Percentiles rank a stretch among this genome's conserved stretches.
Evolutionary conservation across 148 eudicot species (phyloP).

Genomic region (Arbutus unedo): DNA sequence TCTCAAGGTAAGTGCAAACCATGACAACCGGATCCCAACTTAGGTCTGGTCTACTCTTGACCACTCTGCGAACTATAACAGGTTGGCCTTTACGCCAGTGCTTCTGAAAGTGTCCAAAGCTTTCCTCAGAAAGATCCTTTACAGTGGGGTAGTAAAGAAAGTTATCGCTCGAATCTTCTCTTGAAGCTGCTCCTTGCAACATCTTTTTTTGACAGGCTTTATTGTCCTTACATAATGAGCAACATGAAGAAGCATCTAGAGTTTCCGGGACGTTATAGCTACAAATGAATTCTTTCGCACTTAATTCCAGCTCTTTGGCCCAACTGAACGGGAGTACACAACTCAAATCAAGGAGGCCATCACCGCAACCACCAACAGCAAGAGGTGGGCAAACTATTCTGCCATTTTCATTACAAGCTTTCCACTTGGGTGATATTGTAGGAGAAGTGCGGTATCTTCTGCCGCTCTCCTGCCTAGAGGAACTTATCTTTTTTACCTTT

Average conservation of each 20-base stretch:
- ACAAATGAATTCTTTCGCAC: constrained; percentile 51
- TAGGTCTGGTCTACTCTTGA: constrained; percentile 33
- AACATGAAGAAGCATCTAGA: constrained; percentile 36
- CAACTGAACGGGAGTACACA: constrained; percentile 56
- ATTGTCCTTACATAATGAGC: constrained; percentile 41
- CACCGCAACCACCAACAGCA: constrained; percentile 74
- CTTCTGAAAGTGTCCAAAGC: constrained; percentile 67
- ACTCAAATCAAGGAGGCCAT: constrained; percentile 61
- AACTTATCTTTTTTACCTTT: constrained; percentile 20
- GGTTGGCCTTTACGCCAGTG: constrained; percentile 93
- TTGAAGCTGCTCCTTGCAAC: constrained; percentile 43
- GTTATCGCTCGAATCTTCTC: constrained; percentile 52
- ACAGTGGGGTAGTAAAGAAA: constrained; percentile 52
- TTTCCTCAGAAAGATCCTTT: constrained; percentile 42
- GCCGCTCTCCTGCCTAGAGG: constrained; percentile 16
- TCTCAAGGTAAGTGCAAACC: constrained; percentile 69
- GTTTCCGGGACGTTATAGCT: constrained; percentile 37
- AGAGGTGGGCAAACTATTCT: constrained; percentile 60
- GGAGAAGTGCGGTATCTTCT: constrained; percentile 23
- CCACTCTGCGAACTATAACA: constrained; percentile 61
- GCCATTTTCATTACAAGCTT: constrained; percentile 39
- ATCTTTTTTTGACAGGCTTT: constrained; percentile 30
- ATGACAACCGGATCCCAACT: constrained; percentile 74
- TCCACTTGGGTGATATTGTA: constrained; percentile 32
- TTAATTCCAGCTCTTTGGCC: constrained; percentile 60